phyloP scores from a whole-genome alignment of 306 rosid genomes.

The Vachellia pachyceras region DNA sequence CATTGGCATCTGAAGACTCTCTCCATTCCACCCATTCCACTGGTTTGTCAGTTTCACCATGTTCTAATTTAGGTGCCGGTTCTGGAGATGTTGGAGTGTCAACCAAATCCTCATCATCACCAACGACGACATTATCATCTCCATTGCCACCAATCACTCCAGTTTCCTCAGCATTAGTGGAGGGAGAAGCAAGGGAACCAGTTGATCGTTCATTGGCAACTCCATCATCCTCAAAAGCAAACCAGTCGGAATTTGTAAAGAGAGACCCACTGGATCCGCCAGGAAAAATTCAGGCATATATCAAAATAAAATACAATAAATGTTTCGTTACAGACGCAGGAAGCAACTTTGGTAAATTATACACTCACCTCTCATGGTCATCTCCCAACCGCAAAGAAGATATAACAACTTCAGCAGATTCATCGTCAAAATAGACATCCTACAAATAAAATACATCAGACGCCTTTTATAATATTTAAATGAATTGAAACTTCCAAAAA shows the following conservation, averaged over 20 bases:
- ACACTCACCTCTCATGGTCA: conserved; percentile 88
- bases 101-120: conserved; percentile 82
- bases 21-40: conserved; percentile 99
- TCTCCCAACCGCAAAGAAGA: conserved; percentile 96
- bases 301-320: conserved; percentile 5
- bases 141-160: conserved; percentile 44
- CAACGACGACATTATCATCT: conserved; percentile 61
- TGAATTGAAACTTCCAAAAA: conserved; percentile 10
- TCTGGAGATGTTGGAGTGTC: conserved; percentile 82
- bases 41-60: conserved; percentile 74
- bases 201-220: conserved; percentile 72
- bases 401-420: conserved; percentile 97
- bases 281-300: conserved; percentile 32
- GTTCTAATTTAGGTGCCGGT: conserved; percentile 54
- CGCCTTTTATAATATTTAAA: conserved; percentile 36
- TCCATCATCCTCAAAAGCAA: conserved; percentile 87
- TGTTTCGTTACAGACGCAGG: neutral
- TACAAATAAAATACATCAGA: conserved; percentile 47
- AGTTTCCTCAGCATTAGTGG: conserved; percentile 66
- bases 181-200: conserved; percentile 72
- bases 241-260: conserved; percentile 98
- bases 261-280: conserved; percentile 79
- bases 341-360: too few relatives aligned
- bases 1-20: conserved; percentile 79
- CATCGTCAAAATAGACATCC: conserved; percentile 99